These are phyloP conservation scores for Candida pseudofarinosa DNA, from an alignment of 805 yeast genomes.

Conservation along the genomic window DNA sequence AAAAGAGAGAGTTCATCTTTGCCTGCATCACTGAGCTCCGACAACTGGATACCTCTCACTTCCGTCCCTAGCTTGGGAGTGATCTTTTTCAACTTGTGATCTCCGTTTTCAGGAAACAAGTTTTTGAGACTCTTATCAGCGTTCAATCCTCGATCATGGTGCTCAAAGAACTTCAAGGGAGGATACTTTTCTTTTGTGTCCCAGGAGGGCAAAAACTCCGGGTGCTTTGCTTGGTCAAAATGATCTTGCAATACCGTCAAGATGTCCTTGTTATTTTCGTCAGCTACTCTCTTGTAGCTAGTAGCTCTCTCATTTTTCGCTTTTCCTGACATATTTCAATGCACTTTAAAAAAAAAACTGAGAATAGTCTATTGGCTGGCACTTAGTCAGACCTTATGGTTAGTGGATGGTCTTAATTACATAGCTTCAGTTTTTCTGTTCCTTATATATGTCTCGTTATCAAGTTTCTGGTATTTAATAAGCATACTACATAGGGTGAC, in stretches of 20 bases:
- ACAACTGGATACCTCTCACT: conserved; percentile 54
- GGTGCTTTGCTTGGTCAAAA: conserved; percentile 14
- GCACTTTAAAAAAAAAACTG: too few relatives aligned
- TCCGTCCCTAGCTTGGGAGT: conserved; percentile 75
- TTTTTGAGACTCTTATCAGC: conserved; percentile 54
- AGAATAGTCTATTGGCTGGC: too few relatives aligned
- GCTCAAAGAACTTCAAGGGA: conserved; percentile 50
- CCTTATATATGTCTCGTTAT: too few relatives aligned
- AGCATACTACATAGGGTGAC: too few relatives aligned
- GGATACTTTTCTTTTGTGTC: conserved; percentile 38
- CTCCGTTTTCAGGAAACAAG: conserved; percentile 38
- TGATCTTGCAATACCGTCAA: conserved; percentile 13
- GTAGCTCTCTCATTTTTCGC: not conserved
- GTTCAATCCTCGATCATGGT: conserved; percentile 52
- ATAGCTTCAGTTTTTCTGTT: too few relatives aligned
- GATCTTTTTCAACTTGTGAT: conserved; percentile 31
- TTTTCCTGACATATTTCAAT: not conserved
- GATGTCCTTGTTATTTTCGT: conserved; percentile 6
- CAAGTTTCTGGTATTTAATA: too few relatives aligned
- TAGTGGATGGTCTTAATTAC: too few relatives aligned
- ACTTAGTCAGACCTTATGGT: too few relatives aligned
- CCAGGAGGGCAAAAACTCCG: conserved; percentile 30
- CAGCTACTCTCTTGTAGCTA: not conserved
- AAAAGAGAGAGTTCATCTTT: conserved; percentile 66
- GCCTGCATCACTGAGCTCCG: conserved; percentile 47